Evolutionary conservation across 2,329 filamentous ascomycete species (phyloP), one percentile per base, ranked within the genome.

Genomic region (Trichoderma brevicompactum): DNA sequence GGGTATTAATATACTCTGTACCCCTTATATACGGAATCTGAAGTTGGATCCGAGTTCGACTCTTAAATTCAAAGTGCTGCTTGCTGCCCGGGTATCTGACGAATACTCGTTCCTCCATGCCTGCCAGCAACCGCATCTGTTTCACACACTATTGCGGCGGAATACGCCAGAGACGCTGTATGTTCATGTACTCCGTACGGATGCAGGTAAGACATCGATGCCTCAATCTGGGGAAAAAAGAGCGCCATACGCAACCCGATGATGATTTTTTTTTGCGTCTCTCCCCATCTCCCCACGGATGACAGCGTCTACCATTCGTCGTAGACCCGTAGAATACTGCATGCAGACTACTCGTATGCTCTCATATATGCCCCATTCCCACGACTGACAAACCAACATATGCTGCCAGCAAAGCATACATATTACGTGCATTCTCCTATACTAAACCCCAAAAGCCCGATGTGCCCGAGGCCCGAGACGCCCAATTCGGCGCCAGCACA

Each of bases 391-490:
- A 54, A 53, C 48, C 49, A 63, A 32, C 36, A 46, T 44, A 10
- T 38, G n/a, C 32, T 64, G 61, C 61, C 61, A 64, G 61, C 61
- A 64, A 56, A 64, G 53, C 61, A 55, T 56, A 64, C 61, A 32
- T 55, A 48, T 53, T 54, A 19, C 48, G 34, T 48, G 55, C 40
- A 10, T 56, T 17, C 13, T n/a, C 52, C 61, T 28, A 19, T 43
- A 23, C 61, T 28, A 19, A 32, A 23, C 15, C 5, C 23, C 41
- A 12, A 32, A 49, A 50, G 23, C 23, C 61, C 52, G 61, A 55
- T 52, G 43, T 64, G 61, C 56, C 61, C 61, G 61, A 64, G 43
- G n/a, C 49, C 49, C 38, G 41, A 36, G n/a, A 46, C 49, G 40
- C 49, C 10, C 59, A 62, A 53, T 13, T 28, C 48, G 43, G 38